A percentile compares a stretch with the other conserved stretches of the same genome.
These are phyloP conservation scores for Cubamyces lactineus DNA, from an alignment of 768 basidiomycete genomes.

Conservation along the genomic window DNA sequence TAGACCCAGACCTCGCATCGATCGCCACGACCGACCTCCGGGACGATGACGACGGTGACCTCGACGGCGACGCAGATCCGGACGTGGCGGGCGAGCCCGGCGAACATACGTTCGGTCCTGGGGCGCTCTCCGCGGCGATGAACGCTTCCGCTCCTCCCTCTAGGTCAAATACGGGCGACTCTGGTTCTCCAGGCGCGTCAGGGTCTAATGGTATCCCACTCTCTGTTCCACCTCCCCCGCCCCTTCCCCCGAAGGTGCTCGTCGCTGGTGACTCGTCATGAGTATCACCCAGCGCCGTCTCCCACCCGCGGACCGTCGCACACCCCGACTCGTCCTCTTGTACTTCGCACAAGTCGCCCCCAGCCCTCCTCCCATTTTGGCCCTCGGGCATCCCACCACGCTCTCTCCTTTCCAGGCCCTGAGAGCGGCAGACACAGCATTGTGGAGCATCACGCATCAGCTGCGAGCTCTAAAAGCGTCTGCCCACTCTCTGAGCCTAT, in stretches of 20 bases:
- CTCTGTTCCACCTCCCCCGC: slow-evolving; percentile 24
- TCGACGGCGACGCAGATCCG: slow-evolving; percentile 2
- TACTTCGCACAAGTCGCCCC: too few relatives aligned
- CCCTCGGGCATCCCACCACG: neutral
- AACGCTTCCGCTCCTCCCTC: slow-evolving; percentile 8
- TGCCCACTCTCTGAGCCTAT: too few relatives aligned
- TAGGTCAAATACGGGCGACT: slow-evolving; percentile 2
- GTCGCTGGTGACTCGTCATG: slow-evolving; percentile 1
- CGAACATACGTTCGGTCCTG: slow-evolving; percentile 26
- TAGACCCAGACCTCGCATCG: slow-evolving; percentile 22
- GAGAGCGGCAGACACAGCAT: slow-evolving; percentile 4
- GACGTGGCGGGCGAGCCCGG: slow-evolving; percentile 13
- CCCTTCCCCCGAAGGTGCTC: slow-evolving; percentile 29
- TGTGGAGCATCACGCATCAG: slow-evolving; percentile 3
- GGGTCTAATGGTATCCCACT: slow-evolving; percentile 13
- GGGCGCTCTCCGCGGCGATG: slow-evolving; percentile 22
- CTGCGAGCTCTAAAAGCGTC: neutral
- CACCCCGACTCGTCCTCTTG: neutral
- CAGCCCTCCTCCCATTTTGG: neutral
- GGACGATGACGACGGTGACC: slow-evolving; percentile 2
- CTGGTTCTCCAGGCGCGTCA: neutral
- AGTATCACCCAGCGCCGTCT: neutral
- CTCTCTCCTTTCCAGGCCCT: too few relatives aligned
- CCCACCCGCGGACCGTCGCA: neutral
- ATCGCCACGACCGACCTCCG: neutral